Evolutionary conservation across 495 filamentous ascomycete species (phyloP).

Genomic region (Annulohypoxylon moriforme): DNA sequence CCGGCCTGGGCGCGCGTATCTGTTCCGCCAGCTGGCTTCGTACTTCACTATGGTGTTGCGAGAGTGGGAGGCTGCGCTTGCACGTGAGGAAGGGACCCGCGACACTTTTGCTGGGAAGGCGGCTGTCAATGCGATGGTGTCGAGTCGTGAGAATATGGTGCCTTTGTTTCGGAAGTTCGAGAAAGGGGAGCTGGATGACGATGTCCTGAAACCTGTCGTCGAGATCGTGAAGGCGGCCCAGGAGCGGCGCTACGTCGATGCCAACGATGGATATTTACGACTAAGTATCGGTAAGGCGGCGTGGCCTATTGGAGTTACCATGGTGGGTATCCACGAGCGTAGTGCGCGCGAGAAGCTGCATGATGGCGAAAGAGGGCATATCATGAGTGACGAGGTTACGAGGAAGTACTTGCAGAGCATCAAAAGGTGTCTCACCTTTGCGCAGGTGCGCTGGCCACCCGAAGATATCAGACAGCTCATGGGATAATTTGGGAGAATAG

Average conservation of each 20-base stretch:
- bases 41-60: slow-evolving; percentile 93
- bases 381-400: slow-evolving; percentile 95
- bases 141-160: slow-evolving; percentile 84
- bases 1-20: slow-evolving; percentile 66
- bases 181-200: slow-evolving; percentile 77
- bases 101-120: slow-evolving; percentile 80
- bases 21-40: slow-evolving; percentile 88
- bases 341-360: slow-evolving; percentile 95
- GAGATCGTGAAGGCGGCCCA: slow-evolving; percentile 94
- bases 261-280: slow-evolving; percentile 92
- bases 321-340: slow-evolving; percentile 99
- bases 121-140: slow-evolving; percentile 81
- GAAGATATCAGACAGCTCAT: slow-evolving; percentile 93
- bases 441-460: slow-evolving; percentile 95
- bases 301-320: slow-evolving; percentile 99
- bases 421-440: slow-evolving; percentile 95
- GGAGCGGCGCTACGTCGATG: slow-evolving; percentile 90
- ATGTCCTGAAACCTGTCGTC: slow-evolving; percentile 83
- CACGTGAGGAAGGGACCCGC: slow-evolving; percentile 64
- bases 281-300: slow-evolving; percentile 98
- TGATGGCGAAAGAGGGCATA: slow-evolving; percentile 90
- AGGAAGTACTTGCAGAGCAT: slow-evolving; percentile 97
- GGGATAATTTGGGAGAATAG: slow-evolving; percentile 71
- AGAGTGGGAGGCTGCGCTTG: slow-evolving; percentile 87
- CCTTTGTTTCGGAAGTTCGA: slow-evolving; percentile 94